phyloP scores from a whole-genome alignment of 495 filamentous ascomycete species.

The Penicillium paxilli region DNA sequence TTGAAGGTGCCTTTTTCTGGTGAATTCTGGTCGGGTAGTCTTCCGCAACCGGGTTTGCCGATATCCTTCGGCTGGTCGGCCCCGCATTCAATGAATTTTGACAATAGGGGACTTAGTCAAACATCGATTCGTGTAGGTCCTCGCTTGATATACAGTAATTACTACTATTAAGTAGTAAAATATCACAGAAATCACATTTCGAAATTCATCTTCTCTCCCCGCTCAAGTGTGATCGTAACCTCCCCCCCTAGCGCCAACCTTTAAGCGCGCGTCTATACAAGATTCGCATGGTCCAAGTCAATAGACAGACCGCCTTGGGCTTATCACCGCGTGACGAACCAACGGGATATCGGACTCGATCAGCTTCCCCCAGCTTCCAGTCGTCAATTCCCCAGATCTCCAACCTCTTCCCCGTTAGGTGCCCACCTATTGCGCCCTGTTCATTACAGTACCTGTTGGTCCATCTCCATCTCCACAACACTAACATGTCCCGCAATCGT shows the following conservation, averaged over 20 bases:
- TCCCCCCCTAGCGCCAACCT: conserved; percentile 11
- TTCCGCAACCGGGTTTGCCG: too few species aligned
- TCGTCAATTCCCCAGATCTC: neutral
- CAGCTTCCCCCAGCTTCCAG: conserved; percentile 7
- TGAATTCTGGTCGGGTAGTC: too few species aligned
- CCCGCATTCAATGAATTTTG: neutral
- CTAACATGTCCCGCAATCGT: conserved; percentile 47
- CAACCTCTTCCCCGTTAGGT: neutral
- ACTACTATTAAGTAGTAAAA: neutral
- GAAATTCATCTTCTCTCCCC: too few species aligned
- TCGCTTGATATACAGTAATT: too few species aligned
- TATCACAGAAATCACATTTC: too few species aligned
- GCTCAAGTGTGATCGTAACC: too few species aligned
- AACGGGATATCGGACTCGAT: conserved; percentile 2
- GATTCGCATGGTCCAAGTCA: too few species aligned
- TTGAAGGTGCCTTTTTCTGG: too few species aligned
- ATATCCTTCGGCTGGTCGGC: neutral
- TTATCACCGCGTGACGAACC: conserved; percentile 5
- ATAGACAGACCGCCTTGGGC: conserved; percentile 1
- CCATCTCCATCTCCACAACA: neutral
- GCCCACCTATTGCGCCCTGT: neutral
- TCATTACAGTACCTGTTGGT: neutral
- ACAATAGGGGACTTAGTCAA: neutral
- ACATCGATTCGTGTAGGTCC: too few species aligned
- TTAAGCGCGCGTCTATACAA: neutral